Conservation (phyloP, 345 rosid species). For the Clarkia xantiana region DNA sequence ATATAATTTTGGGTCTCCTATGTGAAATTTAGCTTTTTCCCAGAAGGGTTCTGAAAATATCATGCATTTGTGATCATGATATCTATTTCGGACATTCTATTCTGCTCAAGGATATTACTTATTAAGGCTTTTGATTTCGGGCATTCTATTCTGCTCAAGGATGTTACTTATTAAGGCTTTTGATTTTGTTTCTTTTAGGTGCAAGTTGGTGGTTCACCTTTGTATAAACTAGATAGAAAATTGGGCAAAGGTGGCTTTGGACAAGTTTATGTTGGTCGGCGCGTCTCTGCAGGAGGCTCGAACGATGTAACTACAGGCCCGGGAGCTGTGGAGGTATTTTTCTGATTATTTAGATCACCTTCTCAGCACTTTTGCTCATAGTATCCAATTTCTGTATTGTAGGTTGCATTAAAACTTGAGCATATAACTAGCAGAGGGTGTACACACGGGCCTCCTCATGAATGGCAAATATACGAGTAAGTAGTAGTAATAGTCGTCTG, state of each 20-base stretch:
- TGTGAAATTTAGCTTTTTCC: no score
- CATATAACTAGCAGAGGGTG: conserved; percentile 78
- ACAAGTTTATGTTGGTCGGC: conserved; percentile 48
- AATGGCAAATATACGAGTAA: conserved; percentile 96
- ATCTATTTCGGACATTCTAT: no score
- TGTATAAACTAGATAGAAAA: conserved; percentile 34
- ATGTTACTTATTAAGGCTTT: background rate
- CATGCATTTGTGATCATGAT: no score
- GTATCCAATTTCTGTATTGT: background rate
- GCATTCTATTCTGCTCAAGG: no score
- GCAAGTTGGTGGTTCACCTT: conserved; percentile 42
- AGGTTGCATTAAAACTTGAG: conserved; percentile 93
- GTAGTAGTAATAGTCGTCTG: no score
- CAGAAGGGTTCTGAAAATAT: no score
- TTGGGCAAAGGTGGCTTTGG: conserved; percentile 62
- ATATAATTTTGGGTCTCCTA: no score
- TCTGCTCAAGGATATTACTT: no score
- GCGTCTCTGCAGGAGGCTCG: conserved; percentile 17
- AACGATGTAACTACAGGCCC: conserved; percentile 14
- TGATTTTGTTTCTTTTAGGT: conserved; percentile 20
- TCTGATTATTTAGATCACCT: background rate
- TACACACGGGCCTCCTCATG: conserved; percentile 61
- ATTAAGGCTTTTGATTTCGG: no score
- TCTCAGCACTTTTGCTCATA: no score
- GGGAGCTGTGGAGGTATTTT: conserved; percentile 24